phyloP scores from a whole-genome alignment of 768 basidiomycete species.

The Naganishia onofrii region DNA sequence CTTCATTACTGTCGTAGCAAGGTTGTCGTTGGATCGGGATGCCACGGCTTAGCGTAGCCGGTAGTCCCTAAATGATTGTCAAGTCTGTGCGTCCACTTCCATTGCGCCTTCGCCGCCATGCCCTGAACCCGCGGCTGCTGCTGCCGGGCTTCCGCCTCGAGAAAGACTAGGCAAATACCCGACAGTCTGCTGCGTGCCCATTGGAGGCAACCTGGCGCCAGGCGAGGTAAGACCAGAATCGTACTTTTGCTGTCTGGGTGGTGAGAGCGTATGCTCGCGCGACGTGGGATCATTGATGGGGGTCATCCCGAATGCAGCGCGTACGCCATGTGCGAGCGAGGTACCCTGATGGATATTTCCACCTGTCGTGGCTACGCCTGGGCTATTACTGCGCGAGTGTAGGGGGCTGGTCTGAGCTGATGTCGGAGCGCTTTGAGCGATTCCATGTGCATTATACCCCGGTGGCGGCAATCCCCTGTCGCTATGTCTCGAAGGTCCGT shows the following conservation, averaged over 20 bases:
- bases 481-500: slow-evolving; percentile 33
- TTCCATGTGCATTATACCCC: slow-evolving; percentile 37
- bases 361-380: slow-evolving; percentile 35
- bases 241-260: slow-evolving; percentile 27
- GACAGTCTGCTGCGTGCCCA: slow-evolving; percentile 28
- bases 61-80: slow-evolving; percentile 21
- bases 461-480: slow-evolving; percentile 49
- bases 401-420: slow-evolving; percentile 46
- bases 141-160: slow-evolving; percentile 41
- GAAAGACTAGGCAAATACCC: slow-evolving; percentile 44
- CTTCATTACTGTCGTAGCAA: neutral
- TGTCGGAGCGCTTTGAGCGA: slow-evolving; percentile 43
- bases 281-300: slow-evolving; percentile 59
- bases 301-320: slow-evolving; percentile 87
- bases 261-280: slow-evolving; percentile 27
- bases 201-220: slow-evolving; percentile 41
- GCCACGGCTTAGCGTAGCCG: neutral
- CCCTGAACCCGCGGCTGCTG: neutral
- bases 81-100: slow-evolving; percentile 49
- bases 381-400: slow-evolving; percentile 45
- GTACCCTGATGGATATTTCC: slow-evolving; percentile 31
- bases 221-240: slow-evolving; percentile 34
- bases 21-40: neutral
- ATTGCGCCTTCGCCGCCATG: slow-evolving; percentile 32
- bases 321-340: slow-evolving; percentile 72